Conservation (phyloP, 1,139 yeast genomes). For the Debaryomyces subglobosus region DNA sequence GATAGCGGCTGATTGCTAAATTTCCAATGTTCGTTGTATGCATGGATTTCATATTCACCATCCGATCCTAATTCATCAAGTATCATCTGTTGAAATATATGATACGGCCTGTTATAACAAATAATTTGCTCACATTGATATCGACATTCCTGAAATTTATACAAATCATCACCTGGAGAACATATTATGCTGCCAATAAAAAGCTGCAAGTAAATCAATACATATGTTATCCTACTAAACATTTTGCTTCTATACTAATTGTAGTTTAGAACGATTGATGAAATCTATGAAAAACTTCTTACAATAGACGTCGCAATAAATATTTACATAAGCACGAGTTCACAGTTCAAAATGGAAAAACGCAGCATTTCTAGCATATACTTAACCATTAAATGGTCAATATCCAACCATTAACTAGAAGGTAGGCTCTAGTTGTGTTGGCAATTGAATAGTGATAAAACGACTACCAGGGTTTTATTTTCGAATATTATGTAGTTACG, state of each 20-base stretch:
- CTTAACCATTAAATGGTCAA: neutral
- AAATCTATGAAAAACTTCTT: neutral
- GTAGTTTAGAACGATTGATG: neutral
- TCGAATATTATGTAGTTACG: neutral
- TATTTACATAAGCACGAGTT: conserved; percentile 1
- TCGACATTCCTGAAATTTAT: conserved; percentile 68
- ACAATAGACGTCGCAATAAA: neutral
- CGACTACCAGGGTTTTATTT: neutral
- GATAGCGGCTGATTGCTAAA: conserved; percentile 46
- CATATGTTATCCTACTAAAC: neutral
- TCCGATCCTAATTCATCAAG: conserved; percentile 15
- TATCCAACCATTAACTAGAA: neutral
- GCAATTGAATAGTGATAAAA: neutral
- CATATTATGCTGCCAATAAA: conserved; percentile 20
- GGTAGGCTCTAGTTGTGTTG: neutral
- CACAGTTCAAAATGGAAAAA: neutral
- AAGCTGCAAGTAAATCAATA: neutral
- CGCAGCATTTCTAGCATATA: neutral
- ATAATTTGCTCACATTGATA: conserved; percentile 56
- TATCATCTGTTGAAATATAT: conserved; percentile 30
- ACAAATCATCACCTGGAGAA: conserved; percentile 82
- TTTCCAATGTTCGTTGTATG: conserved; percentile 34
- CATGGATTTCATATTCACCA: conserved; percentile 25
- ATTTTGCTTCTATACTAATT: neutral
- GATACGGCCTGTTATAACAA: conserved; percentile 39